Percentiles rank a stretch among this genome's conserved stretches.
Evolutionary conservation across 805 yeast species (phyloP).

Genomic region (Spathaspora boniae): DNA sequence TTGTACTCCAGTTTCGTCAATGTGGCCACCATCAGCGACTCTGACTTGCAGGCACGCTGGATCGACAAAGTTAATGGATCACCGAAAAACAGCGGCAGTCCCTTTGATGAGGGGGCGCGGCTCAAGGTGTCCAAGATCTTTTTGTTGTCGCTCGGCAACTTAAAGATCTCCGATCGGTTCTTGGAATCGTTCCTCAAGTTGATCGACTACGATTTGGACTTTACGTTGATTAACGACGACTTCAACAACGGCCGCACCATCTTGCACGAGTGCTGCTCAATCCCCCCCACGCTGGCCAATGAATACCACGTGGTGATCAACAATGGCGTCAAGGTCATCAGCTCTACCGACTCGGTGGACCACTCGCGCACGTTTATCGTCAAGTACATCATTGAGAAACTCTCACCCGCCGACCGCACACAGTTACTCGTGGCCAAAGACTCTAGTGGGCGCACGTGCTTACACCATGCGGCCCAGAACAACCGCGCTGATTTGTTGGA

Average conservation of each 20-base stretch:
- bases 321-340: slow-evolving; percentile 40
- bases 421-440: slow-evolving; percentile 44
- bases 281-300: slow-evolving; percentile 29
- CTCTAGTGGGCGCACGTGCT: slow-evolving; percentile 71
- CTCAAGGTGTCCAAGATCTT: slow-evolving; percentile 64
- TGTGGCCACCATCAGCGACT: slow-evolving; percentile 43
- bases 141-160: slow-evolving; percentile 59
- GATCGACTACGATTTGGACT: slow-evolving; percentile 49
- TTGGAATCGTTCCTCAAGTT: slow-evolving; percentile 47
- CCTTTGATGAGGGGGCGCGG: slow-evolving; percentile 13
- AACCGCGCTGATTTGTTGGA: slow-evolving; percentile 43
- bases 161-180: slow-evolving; percentile 62
- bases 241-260: slow-evolving; percentile 56
- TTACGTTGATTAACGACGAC: slow-evolving; percentile 62
- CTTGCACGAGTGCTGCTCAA: slow-evolving; percentile 63
- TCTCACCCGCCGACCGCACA: slow-evolving; percentile 13
- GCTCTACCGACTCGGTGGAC: slow-evolving; percentile 33
- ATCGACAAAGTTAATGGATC: slow-evolving; percentile 34
- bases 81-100: slow-evolving; percentile 1
- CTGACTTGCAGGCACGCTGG: slow-evolving; percentile 37
- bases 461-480: slow-evolving; percentile 79
- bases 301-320: slow-evolving; percentile 38
- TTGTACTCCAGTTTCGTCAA: slow-evolving; percentile 66
- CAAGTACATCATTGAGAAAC: slow-evolving; percentile 26
- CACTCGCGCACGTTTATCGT: slow-evolving; percentile 38